Evolutionary conservation across 1,139 yeast species (phyloP).

Genomic region (Yarrowia galli): DNA sequence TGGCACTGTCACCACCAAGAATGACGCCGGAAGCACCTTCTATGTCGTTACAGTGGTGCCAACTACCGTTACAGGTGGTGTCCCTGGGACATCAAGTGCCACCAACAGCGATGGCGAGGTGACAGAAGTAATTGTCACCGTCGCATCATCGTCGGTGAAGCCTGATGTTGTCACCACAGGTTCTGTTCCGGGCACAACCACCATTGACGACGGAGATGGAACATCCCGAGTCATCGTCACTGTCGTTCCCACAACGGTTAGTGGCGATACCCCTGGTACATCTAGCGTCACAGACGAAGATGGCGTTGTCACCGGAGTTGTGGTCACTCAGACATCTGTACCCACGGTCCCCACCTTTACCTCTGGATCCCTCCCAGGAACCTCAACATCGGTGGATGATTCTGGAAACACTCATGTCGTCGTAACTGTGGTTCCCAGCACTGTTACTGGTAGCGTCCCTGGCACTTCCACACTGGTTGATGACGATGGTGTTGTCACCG

Average conservation of each 20-base stretch:
- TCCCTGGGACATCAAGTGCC: neutral
- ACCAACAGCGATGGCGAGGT: neutral
- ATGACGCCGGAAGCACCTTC: neutral
- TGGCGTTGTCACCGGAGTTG: neutral
- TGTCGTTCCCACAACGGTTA: neutral
- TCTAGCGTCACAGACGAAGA: neutral
- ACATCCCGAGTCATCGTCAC: neutral
- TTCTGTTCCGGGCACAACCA: neutral
- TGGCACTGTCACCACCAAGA: too few relatives aligned
- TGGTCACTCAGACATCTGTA: neutral
- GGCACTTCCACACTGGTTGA: neutral
- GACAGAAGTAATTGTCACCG: neutral
- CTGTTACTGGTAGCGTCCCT: neutral
- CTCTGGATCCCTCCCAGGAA: neutral
- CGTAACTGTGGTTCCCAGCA: neutral
- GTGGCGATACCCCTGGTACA: neutral
- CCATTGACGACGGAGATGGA: neutral
- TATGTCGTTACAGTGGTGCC: too few relatives aligned
- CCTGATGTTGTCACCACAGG: constrained; percentile 3
- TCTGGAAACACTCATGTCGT: neutral
- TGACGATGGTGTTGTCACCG: neutral
- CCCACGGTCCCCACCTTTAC: neutral
- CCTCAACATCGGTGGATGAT: neutral
- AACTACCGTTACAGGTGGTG: neutral
- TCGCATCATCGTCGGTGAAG: too few relatives aligned